Evolutionary conservation across 83 land plant species (phyloP).

Genomic region (Picea engelmannii): DNA sequence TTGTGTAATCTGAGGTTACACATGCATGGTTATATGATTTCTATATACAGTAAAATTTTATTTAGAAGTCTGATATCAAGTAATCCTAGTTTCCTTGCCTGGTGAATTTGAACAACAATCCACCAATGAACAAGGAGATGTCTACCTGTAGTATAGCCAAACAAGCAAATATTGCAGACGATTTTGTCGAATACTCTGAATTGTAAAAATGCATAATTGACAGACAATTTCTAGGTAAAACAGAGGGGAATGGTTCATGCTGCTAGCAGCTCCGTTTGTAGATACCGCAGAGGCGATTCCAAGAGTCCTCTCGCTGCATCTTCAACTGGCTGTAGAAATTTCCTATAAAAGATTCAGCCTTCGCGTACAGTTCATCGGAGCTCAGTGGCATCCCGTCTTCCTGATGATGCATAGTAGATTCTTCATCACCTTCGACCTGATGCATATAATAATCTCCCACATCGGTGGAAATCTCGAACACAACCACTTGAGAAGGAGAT

Average conservation of each 20-base stretch:
- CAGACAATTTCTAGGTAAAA: too few relatives aligned
- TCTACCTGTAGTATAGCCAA: too few relatives aligned
- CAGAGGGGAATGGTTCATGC: background rate
- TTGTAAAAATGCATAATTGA: too few relatives aligned
- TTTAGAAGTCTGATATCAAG: too few relatives aligned
- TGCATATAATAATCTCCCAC: constrained; percentile 4
- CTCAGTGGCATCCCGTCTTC: constrained; percentile 17
- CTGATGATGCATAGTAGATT: background rate
- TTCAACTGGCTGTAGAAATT: constrained; percentile 64
- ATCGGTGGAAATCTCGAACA: constrained; percentile 47
- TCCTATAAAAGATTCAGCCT: constrained; percentile 61
- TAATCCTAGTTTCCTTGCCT: too few relatives aligned
- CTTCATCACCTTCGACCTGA: constrained; percentile 9
- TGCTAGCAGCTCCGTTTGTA: background rate
- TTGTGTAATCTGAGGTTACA: too few relatives aligned
- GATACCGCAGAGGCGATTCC: constrained; percentile 32
- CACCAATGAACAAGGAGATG: too few relatives aligned
- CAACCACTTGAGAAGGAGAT: background rate
- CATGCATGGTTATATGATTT: too few relatives aligned
- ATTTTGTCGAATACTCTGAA: too few relatives aligned
- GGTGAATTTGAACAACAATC: too few relatives aligned
- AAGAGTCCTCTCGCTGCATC: constrained; percentile 63
- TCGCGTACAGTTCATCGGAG: constrained; percentile 41
- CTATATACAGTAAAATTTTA: too few relatives aligned
- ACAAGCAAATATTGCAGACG: too few relatives aligned